These are phyloP conservation scores for Epithele typhae DNA, from an alignment of 768 basidiomycete genomes.

Conservation along the genomic window DNA sequence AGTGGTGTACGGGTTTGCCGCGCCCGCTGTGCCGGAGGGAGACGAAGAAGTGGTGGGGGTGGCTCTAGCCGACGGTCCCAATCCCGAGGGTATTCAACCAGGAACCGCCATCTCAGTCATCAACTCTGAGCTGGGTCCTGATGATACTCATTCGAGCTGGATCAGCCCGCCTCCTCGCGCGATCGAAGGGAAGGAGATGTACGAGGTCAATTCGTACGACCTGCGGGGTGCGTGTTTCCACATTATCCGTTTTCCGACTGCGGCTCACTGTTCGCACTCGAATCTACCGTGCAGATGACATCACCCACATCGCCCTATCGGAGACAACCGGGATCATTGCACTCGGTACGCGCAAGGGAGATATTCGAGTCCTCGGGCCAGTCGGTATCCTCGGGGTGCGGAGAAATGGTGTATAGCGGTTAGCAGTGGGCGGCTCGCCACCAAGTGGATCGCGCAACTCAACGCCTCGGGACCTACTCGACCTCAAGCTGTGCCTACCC, in stretches of 20 bases:
- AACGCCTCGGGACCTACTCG: too few species aligned
- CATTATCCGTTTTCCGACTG: neutral
- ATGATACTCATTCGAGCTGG: neutral
- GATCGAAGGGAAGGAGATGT: slow-evolving; percentile 21
- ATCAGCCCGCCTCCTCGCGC: neutral
- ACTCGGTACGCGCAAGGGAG: slow-evolving; percentile 25
- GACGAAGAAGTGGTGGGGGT: slow-evolving; percentile 2
- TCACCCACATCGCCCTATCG: slow-evolving; percentile 28
- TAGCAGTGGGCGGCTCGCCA: too few species aligned
- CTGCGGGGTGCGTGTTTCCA: slow-evolving; percentile 21
- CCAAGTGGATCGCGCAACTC: too few species aligned
- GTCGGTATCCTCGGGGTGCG: too few species aligned
- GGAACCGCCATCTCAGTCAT: neutral
- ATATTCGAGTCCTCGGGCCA: slow-evolving; percentile 21
- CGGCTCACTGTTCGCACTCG: neutral
- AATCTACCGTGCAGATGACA: slow-evolving; percentile 20
- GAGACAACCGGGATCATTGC: slow-evolving; percentile 26
- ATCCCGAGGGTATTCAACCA: neutral
- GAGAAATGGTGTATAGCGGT: too few species aligned
- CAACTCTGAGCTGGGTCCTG: neutral
- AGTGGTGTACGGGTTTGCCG: slow-evolving; percentile 40
- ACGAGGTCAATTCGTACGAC: slow-evolving; percentile 28
- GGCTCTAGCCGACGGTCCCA: neutral
- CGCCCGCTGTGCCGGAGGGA: slow-evolving; percentile 2
- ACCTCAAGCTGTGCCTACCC: too few species aligned